Evolutionary conservation across 441 rosid species (phyloP).

Genomic region (Populus trichocarpa): DNA sequence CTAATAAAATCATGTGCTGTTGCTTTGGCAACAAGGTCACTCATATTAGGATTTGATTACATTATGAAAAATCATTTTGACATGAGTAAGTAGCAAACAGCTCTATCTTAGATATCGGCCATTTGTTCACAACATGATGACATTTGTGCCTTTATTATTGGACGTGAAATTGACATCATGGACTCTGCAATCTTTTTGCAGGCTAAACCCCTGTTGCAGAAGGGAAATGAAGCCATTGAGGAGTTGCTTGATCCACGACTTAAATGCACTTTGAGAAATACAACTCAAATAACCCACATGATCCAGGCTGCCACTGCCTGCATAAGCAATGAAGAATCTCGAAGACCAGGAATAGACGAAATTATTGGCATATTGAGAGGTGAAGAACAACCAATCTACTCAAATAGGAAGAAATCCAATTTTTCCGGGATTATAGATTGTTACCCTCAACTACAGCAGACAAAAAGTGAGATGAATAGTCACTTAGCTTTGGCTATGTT

Average conservation of each 20-base stretch:
- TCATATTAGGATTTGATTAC: not conserved
- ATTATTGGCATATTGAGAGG: conserved; percentile 66
- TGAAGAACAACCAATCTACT: conserved; percentile 40
- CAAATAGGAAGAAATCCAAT: conserved; percentile 46
- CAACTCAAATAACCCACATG: conserved; percentile 54
- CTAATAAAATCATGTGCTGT: not conserved
- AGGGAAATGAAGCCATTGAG: conserved; percentile 60
- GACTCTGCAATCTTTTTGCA: conserved; percentile 27
- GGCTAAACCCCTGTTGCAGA: conserved; percentile 83
- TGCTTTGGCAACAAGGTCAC: not conserved
- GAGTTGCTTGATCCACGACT: conserved; percentile 73
- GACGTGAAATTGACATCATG: not conserved
- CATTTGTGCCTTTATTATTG: not conserved
- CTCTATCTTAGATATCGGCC: not conserved
- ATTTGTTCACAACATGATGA: not conserved
- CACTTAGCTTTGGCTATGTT: conserved; percentile 93
- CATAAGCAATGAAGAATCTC: conserved; percentile 70
- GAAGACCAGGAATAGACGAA: conserved; percentile 66
- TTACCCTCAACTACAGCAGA: conserved; percentile 58
- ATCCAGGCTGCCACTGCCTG: conserved; percentile 83
- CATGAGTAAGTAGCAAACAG: not conserved
- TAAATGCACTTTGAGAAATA: conserved; percentile 41
- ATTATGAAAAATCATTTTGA: not conserved
- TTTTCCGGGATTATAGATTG: conserved; percentile 59
- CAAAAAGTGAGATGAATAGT: conserved; percentile 76